Percentiles rank a stretch among this genome's conserved stretches.
These are phyloP conservation scores for Penicillium expansum DNA, from an alignment of 2,329 filamentous ascomycete species.

Conservation along the genomic window DNA sequence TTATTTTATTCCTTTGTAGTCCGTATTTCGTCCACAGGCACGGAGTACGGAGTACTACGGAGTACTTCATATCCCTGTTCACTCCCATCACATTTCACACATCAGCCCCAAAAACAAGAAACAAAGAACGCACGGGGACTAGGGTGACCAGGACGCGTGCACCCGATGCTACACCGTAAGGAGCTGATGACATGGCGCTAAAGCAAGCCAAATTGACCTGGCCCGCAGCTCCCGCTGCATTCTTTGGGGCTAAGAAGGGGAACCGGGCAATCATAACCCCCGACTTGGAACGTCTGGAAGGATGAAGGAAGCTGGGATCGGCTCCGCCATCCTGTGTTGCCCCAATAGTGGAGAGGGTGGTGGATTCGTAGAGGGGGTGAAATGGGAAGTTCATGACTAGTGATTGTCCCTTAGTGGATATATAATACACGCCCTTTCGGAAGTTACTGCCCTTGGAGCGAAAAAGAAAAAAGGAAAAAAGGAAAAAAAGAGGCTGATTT, in stretches of 20 bases:
- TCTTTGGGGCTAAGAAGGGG: conserved; percentile 14
- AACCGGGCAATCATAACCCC: conserved; percentile 15
- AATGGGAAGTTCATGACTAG: conserved; percentile 2
- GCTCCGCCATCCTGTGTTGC: conserved; percentile 10
- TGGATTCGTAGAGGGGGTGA: not conserved
- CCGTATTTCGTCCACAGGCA: not conserved
- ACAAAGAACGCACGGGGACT: conserved; percentile 7
- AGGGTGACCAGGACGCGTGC: conserved; percentile 2
- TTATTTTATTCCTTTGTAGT: no score
- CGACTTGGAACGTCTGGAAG: conserved; percentile 26
- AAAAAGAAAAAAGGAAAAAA: no score
- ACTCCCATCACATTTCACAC: not conserved
- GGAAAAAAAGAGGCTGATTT: conserved; percentile 16
- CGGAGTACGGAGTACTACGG: not conserved
- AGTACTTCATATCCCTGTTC: not conserved
- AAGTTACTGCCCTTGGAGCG: conserved; percentile 7
- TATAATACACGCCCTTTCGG: conserved; percentile 5
- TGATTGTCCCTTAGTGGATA: not conserved
- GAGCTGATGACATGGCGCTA: conserved; percentile 26
- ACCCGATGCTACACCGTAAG: conserved; percentile 23
- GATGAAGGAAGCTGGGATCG: conserved; percentile 24
- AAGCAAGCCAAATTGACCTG: conserved; percentile 23
- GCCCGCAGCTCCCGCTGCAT: conserved; percentile 21
- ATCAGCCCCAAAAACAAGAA: not conserved
- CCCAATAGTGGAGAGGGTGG: conserved; percentile 6